Conservation (phyloP, 1,284 basidiomycete genomes). For the Moniliella sp. region DNA sequence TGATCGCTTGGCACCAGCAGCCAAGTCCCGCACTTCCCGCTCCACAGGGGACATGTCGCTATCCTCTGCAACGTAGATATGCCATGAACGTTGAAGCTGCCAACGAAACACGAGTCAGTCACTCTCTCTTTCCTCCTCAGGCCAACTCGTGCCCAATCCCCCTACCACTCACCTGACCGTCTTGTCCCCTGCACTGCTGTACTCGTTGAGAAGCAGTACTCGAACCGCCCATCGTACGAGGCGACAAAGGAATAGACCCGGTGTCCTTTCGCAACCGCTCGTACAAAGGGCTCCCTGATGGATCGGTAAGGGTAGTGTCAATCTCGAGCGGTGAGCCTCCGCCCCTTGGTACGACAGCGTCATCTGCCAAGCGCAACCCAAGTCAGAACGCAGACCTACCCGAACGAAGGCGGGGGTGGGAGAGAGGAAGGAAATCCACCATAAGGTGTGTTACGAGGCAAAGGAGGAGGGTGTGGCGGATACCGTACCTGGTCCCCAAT, state of each 20-base stretch:
- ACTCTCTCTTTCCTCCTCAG: too few relatives aligned
- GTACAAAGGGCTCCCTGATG: constrained; percentile 47
- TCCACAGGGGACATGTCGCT: constrained; percentile 59
- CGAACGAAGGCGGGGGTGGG: background rate
- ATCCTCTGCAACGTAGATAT: constrained; percentile 69
- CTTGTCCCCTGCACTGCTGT: constrained; percentile 83
- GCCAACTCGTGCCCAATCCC: constrained; percentile 26
- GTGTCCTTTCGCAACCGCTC: constrained; percentile 70
- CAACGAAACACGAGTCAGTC: background rate
- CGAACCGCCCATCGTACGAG: constrained; percentile 60
- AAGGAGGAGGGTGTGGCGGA: too few relatives aligned
- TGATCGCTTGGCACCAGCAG: constrained; percentile 67
- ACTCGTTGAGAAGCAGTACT: constrained; percentile 98
- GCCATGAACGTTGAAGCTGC: constrained; percentile 93
- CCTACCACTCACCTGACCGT: constrained; percentile 70
- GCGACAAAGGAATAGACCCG: constrained; percentile 74
- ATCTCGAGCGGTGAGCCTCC: constrained; percentile 88
- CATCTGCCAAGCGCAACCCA: too few relatives aligned
- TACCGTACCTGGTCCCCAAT: constrained; percentile 68
- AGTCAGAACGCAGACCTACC: background rate
- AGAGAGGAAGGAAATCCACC: too few relatives aligned
- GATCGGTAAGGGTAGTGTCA: constrained; percentile 64
- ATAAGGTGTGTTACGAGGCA: too few relatives aligned
- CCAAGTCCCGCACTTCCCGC: constrained; percentile 76
- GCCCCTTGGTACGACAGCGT: constrained; percentile 92